Percentiles rank a stretch among this genome's conserved stretches.
Conservation (phyloP, 768 basidiomycete genomes). For the Trichaptum fuscoviolaceum region DNA sequence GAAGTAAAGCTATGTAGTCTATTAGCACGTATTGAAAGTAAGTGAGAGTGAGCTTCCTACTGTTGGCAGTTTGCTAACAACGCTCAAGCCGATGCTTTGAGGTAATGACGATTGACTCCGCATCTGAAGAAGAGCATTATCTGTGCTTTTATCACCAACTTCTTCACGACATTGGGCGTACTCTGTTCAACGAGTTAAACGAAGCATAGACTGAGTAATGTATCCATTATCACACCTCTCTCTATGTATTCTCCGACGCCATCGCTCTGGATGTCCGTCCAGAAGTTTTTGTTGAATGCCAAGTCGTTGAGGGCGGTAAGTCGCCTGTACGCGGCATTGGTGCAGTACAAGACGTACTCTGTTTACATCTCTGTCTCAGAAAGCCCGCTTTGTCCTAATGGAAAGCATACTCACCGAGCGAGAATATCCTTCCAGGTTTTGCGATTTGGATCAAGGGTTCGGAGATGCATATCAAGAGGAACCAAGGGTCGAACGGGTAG, state of each 20-base stretch:
- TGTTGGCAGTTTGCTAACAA: slow-evolving; percentile 26
- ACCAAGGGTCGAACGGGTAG: not conserved
- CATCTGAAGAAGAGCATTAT: slow-evolving; percentile 26
- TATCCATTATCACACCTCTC: slow-evolving; percentile 21
- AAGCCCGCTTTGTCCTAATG: not conserved
- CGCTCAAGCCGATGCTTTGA: slow-evolving; percentile 20
- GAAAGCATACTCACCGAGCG: not conserved
- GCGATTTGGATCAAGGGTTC: not conserved
- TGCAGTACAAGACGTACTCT: slow-evolving; percentile 39
- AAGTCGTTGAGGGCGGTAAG: slow-evolving; percentile 33
- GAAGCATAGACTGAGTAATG: not conserved
- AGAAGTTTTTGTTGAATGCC: slow-evolving; percentile 31
- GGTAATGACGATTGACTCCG: slow-evolving; percentile 25
- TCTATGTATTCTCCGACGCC: slow-evolving; percentile 26
- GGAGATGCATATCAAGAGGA: not conserved
- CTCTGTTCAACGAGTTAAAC: slow-evolving; percentile 25
- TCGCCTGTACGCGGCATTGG: slow-evolving; percentile 31
- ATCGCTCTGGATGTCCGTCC: slow-evolving; percentile 33
- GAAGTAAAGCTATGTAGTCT: not conserved
- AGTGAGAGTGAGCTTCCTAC: not conserved
- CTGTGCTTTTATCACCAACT: slow-evolving; percentile 26
- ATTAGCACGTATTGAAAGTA: not conserved
- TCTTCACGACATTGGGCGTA: slow-evolving; percentile 26
- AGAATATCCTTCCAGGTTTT: not conserved
- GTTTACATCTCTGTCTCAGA: not conserved